Conservation (phyloP, 75 land plant species). For the Sequoia sempervirens region DNA sequence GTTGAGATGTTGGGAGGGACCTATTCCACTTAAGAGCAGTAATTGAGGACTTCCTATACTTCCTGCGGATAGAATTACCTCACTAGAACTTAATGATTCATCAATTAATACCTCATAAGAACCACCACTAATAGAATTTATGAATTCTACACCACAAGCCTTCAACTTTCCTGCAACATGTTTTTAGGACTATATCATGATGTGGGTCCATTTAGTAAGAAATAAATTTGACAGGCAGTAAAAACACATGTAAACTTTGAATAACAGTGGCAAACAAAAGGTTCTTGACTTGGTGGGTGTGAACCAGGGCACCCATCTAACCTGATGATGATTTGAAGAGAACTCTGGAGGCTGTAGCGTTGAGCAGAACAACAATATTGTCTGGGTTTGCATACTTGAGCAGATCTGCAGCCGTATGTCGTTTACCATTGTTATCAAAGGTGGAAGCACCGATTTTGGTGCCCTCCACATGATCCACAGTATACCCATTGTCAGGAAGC, state of each 20-base stretch:
- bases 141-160: conserved; percentile 61
- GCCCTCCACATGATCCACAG: conserved; percentile 58
- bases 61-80: conserved; percentile 72
- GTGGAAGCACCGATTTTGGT: conserved; percentile 82
- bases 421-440: conserved; percentile 52
- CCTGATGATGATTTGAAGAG: conserved; percentile 18
- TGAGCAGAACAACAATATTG: conserved; percentile 54
- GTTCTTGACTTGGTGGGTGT: too few relatives aligned
- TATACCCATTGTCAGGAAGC: conserved; percentile 67
- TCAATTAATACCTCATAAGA: conserved; percentile 39
- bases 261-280: too few relatives aligned
- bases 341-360: conserved; percentile 55
- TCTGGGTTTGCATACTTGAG: conserved; percentile 35
- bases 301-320: neutral
- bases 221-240: too few relatives aligned
- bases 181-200: too few relatives aligned
- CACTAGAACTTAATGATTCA: conserved; percentile 21
- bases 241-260: neutral
- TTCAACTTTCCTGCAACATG: conserved; percentile 14
- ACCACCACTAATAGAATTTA: conserved; percentile 28
- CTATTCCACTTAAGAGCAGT: conserved; percentile 75
- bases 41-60: conserved; percentile 82
- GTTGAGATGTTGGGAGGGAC: conserved; percentile 47
- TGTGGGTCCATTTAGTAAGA: too few relatives aligned
- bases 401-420: conserved; percentile 83